A percentile compares a stretch with the other conserved stretches of the same genome.
These are phyloP conservation scores for Silene uniflora DNA, from an alignment of 148 eudicot species.

Conservation along the genomic window DNA sequence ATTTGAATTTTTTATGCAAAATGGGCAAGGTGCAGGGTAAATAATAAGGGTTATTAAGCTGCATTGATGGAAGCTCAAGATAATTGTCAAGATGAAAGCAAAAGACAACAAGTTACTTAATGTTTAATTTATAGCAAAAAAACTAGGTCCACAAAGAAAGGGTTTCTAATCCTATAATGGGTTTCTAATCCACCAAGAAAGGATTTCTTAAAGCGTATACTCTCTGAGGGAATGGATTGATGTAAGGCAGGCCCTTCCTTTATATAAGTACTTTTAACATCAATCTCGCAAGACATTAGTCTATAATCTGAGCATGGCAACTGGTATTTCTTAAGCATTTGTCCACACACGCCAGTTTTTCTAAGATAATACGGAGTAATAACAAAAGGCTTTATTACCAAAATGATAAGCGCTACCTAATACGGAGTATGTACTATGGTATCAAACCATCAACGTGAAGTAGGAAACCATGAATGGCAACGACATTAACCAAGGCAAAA, in stretches of 20 bases:
- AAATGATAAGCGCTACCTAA: background rate
- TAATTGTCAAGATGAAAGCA: slow-evolving; percentile 1
- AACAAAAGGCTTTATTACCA: background rate
- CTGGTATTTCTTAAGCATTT: background rate
- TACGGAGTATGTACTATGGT: background rate
- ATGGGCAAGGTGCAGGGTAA: background rate
- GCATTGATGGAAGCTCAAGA: slow-evolving; percentile 1
- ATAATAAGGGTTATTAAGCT: slow-evolving; percentile 6
- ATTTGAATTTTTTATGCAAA: slow-evolving; percentile 2
- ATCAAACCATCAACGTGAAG: background rate
- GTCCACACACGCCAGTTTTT: background rate
- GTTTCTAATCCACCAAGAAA: no score
- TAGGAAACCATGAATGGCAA: background rate
- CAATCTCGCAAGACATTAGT: background rate
- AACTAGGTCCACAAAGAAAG: no score
- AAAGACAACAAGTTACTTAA: background rate
- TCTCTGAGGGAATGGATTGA: no score
- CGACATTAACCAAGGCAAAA: background rate
- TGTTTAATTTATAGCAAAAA: background rate
- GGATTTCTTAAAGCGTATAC: background rate
- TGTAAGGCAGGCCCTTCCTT: background rate
- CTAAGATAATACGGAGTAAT: background rate
- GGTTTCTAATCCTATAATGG: no score
- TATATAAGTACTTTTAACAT: background rate
- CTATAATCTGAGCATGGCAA: slow-evolving; percentile 1